Base-by-base conservation (phyloP, 2,329 filamentous ascomycete species). In the Aspergillus puulaauensis region DNA sequence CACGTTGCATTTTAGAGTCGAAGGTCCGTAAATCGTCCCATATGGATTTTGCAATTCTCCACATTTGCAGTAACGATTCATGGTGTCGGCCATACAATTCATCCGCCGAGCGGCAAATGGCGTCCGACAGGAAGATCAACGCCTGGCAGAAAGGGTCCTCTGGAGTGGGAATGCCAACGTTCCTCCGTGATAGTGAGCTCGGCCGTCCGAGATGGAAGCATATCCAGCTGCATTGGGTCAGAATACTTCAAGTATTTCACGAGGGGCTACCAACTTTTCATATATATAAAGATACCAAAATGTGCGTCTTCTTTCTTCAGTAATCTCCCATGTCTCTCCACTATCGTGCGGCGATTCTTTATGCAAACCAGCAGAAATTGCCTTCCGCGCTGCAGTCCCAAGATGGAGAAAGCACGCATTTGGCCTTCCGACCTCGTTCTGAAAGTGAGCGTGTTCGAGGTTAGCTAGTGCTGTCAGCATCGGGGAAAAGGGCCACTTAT, bases 201-300 rank as follows among this genome's bases (percentile, higher is more conserved):
- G 77, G 77, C 11, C 78, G 72, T 2, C 77, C 77, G 0, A 76
- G 61, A 15, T 77, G 74, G 50, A 79, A 78, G 51, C 75, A 79
- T 31, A 73, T 72, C 77, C 77, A 79, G 5, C 77, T 80, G 3
- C 9, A 12, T 2, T 2, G 11, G 15, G n/a, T 35, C 8, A 41
- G 21, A 39, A 6, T 12, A 4, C 7, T 33, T 23, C 2, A 2
- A 12, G n/a, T 6, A 23, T 8, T 15, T 6, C 9, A 31, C 17
- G 6, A 21, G 8, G 9, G 21, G 1, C 12, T 17, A 62, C 73
- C 4, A 46, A 80, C 77, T 71, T 78, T 67, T 80, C 77, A 62
- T 74, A 80, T 24, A 76, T 69, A 59, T 72, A 79, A 2, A 80
- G 62, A 52, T 72, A 73, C 74, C 74, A 76, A 46, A 76, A 73